Evolutionary conservation across 176 grass and related monocot genomes (phyloP).

Genomic region (Eragrostis curvula): DNA sequence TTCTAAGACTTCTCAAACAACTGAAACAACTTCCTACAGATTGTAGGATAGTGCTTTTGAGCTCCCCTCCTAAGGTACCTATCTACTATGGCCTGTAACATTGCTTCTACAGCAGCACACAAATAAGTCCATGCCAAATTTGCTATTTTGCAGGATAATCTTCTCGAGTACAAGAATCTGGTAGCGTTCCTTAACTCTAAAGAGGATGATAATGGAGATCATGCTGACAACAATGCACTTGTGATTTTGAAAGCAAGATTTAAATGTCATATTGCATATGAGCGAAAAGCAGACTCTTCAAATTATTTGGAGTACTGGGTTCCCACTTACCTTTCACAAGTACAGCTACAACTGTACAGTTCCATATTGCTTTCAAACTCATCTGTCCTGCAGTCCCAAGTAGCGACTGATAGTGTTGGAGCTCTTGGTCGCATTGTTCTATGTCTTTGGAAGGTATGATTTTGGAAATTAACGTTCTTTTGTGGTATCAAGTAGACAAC

Average conservation of each 20-base stretch:
- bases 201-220: slow-evolving; percentile 18
- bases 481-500: slow-evolving; percentile 27
- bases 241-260: slow-evolving; percentile 62
- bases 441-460: slow-evolving; percentile 71
- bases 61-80: slow-evolving; percentile 63
- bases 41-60: slow-evolving; percentile 82
- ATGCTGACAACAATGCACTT: slow-evolving; percentile 44
- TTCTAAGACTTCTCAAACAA: slow-evolving; percentile 57
- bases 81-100: slow-evolving; percentile 9
- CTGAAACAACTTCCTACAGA: slow-evolving; percentile 64
- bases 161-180: slow-evolving; percentile 61
- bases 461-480: slow-evolving; percentile 11
- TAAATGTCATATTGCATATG: slow-evolving; percentile 61
- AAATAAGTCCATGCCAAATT: slow-evolving; percentile 37
- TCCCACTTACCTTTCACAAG: slow-evolving; percentile 71
- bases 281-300: slow-evolving; percentile 59
- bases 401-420: slow-evolving; percentile 53
- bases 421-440: slow-evolving; percentile 58
- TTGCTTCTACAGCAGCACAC: slow-evolving; percentile 20
- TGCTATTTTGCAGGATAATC: slow-evolving; percentile 74
- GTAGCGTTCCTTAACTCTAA: slow-evolving; percentile 70
- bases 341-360: slow-evolving; percentile 78
- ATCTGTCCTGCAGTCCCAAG: slow-evolving; percentile 61
- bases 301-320: slow-evolving; percentile 86
- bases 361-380: slow-evolving; percentile 61